These are phyloP conservation scores for Chenopodium suecicum DNA, from an alignment of 148 eudicot species.

Conservation along the genomic window DNA sequence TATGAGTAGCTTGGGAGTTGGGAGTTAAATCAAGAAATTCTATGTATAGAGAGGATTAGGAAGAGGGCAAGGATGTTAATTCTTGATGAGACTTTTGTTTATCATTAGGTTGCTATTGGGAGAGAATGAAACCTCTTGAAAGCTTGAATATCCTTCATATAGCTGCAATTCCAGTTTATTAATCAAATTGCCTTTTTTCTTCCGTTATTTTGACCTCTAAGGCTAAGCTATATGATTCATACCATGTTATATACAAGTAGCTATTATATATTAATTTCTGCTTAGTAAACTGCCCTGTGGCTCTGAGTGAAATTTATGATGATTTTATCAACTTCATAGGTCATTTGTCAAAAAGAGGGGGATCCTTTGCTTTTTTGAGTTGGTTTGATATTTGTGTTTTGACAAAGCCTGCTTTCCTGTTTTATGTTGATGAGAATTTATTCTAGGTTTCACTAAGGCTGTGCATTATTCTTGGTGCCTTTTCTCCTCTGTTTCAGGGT, in stretches of 20 bases:
- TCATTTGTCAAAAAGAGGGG: background rate
- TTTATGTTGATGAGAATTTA: background rate
- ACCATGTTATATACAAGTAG: background rate
- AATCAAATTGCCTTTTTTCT: no score
- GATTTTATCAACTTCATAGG: background rate
- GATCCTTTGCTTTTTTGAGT: background rate
- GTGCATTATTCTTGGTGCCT: background rate
- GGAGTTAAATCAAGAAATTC: no score
- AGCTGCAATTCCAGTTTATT: no score
- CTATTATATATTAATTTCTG: background rate
- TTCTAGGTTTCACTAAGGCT: background rate
- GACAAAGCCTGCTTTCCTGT: background rate
- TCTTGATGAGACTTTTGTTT: no score
- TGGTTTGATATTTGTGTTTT: background rate
- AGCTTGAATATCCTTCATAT: no score
- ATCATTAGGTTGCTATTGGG: no score
- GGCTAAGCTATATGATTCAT: no score
- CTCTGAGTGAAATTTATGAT: background rate
- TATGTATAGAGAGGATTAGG: no score
- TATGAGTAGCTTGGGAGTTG: no score
- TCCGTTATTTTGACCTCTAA: no score
- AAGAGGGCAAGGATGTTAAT: no score
- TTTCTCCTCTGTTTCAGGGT: conserved; percentile 43
- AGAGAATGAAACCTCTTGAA: no score
- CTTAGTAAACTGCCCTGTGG: background rate